phyloP scores from a whole-genome alignment of 2,329 filamentous ascomycete genomes.

The Penicillium griseofulvum region DNA sequence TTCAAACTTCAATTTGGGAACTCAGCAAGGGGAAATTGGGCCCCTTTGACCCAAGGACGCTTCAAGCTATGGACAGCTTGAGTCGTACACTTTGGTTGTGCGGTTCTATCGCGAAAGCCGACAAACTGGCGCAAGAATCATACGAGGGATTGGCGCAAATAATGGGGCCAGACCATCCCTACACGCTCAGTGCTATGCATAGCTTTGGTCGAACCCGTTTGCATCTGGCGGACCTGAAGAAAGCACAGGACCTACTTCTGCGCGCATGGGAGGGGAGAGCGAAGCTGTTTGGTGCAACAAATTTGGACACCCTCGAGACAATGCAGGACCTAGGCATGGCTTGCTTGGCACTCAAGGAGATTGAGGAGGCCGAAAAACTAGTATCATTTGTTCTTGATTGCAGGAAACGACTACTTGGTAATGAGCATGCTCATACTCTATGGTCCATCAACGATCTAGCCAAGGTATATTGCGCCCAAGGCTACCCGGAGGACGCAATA shows the following conservation, averaged over 20 bases:
- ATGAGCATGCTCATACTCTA: slow-evolving; percentile 36
- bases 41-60: slow-evolving; percentile 25
- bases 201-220: slow-evolving; percentile 3
- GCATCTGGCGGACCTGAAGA: slow-evolving; percentile 13
- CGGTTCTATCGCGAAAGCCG: slow-evolving; percentile 11
- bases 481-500: slow-evolving; percentile 24
- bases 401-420: slow-evolving; percentile 24
- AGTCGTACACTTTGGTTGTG: slow-evolving; percentile 22
- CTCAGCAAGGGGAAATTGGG: slow-evolving; percentile 14
- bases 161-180: slow-evolving; percentile 25
- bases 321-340: slow-evolving; percentile 19
- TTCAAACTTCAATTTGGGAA: slow-evolving; percentile 14
- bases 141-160: slow-evolving; percentile 18
- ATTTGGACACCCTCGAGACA: slow-evolving; percentile 22
- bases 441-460: slow-evolving; percentile 35
- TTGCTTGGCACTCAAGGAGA: slow-evolving; percentile 9
- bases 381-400: slow-evolving; percentile 19
- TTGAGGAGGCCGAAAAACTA: slow-evolving; percentile 17
- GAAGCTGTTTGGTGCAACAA: slow-evolving; percentile 18
- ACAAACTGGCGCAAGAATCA: slow-evolving; percentile 15
- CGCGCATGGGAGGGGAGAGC: slow-evolving; percentile 18
- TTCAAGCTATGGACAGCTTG: slow-evolving; percentile 31
- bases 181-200: slow-evolving; percentile 25
- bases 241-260: slow-evolving; percentile 15
- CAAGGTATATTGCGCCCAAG: slow-evolving; percentile 30